Evolutionary conservation across 495 filamentous ascomycete genomes (phyloP).

Genomic region (Daldinia loculata): DNA sequence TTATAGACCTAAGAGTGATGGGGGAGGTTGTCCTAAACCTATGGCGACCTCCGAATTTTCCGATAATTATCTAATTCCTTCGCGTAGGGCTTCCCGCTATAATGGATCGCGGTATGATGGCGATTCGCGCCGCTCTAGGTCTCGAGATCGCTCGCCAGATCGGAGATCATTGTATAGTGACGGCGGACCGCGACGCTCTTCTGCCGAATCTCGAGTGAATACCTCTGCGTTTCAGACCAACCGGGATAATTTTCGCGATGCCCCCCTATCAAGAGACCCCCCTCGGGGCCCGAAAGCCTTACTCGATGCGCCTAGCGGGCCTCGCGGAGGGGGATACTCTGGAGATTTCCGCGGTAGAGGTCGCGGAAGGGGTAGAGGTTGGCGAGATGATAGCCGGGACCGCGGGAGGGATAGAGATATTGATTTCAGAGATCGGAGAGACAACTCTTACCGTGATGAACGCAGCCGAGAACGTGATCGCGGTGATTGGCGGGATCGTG

Average conservation of each 20-base stretch:
- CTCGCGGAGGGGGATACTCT: constrained; percentile 58
- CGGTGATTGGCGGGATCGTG: constrained; percentile 52
- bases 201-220: constrained; percentile 59
- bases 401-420: constrained; percentile 66
- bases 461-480: constrained; percentile 58
- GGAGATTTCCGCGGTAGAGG: constrained; percentile 59
- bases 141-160: constrained; percentile 69
- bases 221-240: constrained; percentile 56
- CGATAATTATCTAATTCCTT: constrained; percentile 19
- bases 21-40: neutral
- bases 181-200: constrained; percentile 57
- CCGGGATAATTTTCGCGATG: constrained; percentile 59
- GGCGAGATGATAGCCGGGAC: constrained; percentile 69
- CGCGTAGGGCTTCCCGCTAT: constrained; percentile 55
- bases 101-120: constrained; percentile 55
- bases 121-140: constrained; percentile 59
- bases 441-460: constrained; percentile 59
- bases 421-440: constrained; percentile 61
- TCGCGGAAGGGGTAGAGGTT: constrained; percentile 55
- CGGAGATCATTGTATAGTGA: constrained; percentile 59
- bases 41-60: neutral
- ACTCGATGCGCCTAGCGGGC: constrained; percentile 70
- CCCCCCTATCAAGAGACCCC: constrained; percentile 57
- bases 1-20: neutral
- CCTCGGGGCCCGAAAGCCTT: constrained; percentile 77